Evolutionary conservation across 345 rosid genomes (phyloP).

Genomic region (Rhodamnia rubescens): DNA sequence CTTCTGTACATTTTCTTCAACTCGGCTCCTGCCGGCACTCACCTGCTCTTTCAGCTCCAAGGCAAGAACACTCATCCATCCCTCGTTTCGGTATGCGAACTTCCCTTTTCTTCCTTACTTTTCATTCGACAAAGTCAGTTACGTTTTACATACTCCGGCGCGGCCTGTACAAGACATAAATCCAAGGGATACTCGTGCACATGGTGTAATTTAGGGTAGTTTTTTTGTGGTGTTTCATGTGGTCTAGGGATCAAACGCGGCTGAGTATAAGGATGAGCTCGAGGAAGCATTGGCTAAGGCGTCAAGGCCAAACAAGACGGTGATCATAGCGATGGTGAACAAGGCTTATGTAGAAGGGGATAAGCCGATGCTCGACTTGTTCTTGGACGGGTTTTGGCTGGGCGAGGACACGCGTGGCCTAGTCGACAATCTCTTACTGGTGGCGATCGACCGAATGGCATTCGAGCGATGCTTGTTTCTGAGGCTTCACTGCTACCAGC

Average conservation of each 20-base stretch:
- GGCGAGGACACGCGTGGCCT: slow-evolving; percentile 45
- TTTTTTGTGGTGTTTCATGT: neutral
- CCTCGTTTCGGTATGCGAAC: neutral
- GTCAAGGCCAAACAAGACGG: slow-evolving; percentile 5
- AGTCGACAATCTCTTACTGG: slow-evolving; percentile 35
- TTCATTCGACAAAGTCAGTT: neutral
- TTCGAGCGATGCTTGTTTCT: slow-evolving; percentile 48
- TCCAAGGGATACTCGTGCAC: neutral
- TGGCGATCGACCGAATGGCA: slow-evolving; percentile 47
- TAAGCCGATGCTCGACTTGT: slow-evolving; percentile 52
- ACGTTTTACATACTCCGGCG: neutral
- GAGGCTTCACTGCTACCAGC: slow-evolving; percentile 60
- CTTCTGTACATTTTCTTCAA: neutral
- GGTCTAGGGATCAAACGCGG: neutral
- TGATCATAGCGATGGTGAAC: slow-evolving; percentile 29
- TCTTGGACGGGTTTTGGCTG: slow-evolving; percentile 59
- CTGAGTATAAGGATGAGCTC: neutral
- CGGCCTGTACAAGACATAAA: neutral
- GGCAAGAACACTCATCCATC: neutral
- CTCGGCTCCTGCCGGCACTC: neutral
- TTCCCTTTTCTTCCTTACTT: neutral
- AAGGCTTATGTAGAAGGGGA: slow-evolving; percentile 39
- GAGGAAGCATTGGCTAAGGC: neutral
- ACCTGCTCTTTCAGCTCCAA: neutral
- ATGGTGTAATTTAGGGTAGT: neutral